Evolutionary conservation across 129 eudicot genomes (phyloP).

Genomic region (Deinandra increscens): DNA sequence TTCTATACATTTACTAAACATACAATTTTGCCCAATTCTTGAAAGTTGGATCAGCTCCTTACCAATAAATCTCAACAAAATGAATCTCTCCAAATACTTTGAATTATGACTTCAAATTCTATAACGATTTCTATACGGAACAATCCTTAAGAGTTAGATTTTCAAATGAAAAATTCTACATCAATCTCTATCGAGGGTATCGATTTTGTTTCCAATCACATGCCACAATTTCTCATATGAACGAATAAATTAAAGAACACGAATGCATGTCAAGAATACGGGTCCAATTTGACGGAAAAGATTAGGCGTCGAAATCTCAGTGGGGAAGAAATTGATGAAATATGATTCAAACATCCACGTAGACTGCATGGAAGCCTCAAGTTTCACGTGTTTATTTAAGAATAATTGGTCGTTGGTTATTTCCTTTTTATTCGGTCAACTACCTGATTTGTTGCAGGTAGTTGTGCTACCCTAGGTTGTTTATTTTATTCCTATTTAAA

Average conservation of each 20-base stretch:
- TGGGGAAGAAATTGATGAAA: slow-evolving; percentile 19
- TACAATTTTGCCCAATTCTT: background rate
- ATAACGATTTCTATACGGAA: background rate
- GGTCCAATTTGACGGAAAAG: slow-evolving; percentile 3
- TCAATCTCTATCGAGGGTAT: background rate
- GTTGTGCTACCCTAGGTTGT: too few species aligned
- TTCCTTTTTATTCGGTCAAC: too few species aligned
- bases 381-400: too few species aligned
- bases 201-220: background rate
- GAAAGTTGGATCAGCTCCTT: background rate
- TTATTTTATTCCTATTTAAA: too few species aligned
- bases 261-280: slow-evolving; percentile 28
- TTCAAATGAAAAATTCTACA: background rate
- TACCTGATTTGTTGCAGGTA: too few species aligned
- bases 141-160: background rate
- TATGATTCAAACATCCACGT: too few species aligned
- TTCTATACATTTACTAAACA: background rate
- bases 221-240: slow-evolving; percentile 13
- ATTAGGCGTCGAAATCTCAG: background rate
- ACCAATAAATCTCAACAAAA: background rate
- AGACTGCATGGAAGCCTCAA: too few species aligned
- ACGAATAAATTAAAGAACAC: slow-evolving; percentile 15
- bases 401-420: too few species aligned
- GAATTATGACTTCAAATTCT: background rate
- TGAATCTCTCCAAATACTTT: background rate